Evolutionary conservation across 495 filamentous ascomycete genomes (phyloP), one percentile per base, ranked within the genome.

Genomic region (Tuber brumale): DNA sequence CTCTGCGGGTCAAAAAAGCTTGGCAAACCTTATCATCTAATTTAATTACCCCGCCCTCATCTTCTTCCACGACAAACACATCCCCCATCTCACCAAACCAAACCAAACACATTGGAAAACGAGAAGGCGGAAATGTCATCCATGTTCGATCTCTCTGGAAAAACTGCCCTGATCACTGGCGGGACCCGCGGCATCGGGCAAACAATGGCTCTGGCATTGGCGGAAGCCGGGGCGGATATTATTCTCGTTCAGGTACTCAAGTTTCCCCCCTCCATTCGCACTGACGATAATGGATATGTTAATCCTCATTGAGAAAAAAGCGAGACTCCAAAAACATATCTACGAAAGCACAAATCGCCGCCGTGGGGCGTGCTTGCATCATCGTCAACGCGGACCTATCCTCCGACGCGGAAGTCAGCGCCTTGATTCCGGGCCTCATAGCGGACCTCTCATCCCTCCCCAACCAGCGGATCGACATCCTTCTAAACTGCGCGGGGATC

Each of bases 111-210:
- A 35, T 2, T 14, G 18, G n/a, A 7, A 35, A 66, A 71, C 75
- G 5, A 69, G n/a, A 78, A 48, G 16, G 69, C 37, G 12, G 3
- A 57, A 37, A 80, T 80, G 77, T 8, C 79, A 57, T 76, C 80
- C 45, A 73, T 88, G 76, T 90, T 90, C 79, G 86, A 88, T 51
- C 86, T 90, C 71, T 83, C 85, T 72, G 90, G 89, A 75, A 89
- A 93, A 82, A 97, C 92, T 14, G 94, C 94, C 46, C 84, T 97
- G 70, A 86, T 97, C 45, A 97, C 94, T 0, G 94, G 94, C 42
- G 93, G 93, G 72, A 95, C 93, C 23, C 86, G 94, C 72, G 94
- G 94, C 37, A 97, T 97, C 72, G 94, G 94, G 23, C 90, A 92
- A 82, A 88, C 92, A 18, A 94, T 96, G 85, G 92, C 92, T 66